phyloP scores from a whole-genome alignment of 78 protist genomes.

The Dictyostelium brefeldianum region DNA sequence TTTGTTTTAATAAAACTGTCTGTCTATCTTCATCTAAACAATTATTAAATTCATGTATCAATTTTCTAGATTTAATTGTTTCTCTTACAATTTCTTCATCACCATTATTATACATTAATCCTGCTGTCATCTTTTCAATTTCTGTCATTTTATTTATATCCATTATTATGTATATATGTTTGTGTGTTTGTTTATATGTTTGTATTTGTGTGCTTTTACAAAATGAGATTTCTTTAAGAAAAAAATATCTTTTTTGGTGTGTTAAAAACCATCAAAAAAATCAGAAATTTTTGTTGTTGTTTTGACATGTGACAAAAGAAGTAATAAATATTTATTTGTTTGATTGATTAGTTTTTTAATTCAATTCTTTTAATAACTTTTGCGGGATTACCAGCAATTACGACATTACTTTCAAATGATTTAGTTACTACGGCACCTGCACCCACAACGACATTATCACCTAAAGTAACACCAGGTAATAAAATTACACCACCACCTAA shows the following conservation, averaged over 20 bases:
- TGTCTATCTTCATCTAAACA: not conserved
- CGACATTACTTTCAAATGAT: slow-evolving; percentile 49
- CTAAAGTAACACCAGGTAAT: slow-evolving; percentile 83
- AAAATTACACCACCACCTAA: slow-evolving; percentile 70
- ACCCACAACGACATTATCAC: slow-evolving; percentile 68
- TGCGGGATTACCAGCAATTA: slow-evolving; percentile 85
- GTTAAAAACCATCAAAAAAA: no score
- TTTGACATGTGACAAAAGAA: no score
- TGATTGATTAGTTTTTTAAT: no score
- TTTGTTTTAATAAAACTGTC: not conserved
- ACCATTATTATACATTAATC: not conserved
- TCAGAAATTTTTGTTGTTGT: no score
- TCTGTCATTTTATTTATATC: not conserved
- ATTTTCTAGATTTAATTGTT: not conserved
- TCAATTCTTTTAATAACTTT: slow-evolving; percentile 27
- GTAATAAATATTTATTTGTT: no score
- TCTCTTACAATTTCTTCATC: slow-evolving; percentile 39
- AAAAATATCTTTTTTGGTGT: no score
- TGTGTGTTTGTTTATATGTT: no score
- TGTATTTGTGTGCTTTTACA: not conserved
- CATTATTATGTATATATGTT: not conserved
- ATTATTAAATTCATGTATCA: not conserved
- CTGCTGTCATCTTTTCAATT: slow-evolving; percentile 63
- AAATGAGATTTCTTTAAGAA: no score
- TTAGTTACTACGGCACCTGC: slow-evolving; percentile 88